phyloP scores from a whole-genome alignment of 2,329 filamentous ascomycete species.

The Diaporthe capsici region DNA sequence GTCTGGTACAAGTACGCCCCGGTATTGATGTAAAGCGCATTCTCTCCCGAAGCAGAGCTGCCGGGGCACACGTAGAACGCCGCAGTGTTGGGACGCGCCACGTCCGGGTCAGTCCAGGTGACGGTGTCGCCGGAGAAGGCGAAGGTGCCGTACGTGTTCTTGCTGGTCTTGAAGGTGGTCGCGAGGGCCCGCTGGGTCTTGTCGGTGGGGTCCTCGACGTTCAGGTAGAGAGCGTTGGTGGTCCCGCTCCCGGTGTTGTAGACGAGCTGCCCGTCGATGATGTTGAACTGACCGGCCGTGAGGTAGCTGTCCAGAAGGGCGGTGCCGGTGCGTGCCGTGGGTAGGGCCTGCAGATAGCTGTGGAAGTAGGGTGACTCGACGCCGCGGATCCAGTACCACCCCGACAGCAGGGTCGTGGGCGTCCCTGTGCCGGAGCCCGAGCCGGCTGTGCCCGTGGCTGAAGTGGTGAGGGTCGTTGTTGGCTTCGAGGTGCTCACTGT shows the following conservation, averaged over 20 bases:
- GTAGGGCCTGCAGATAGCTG: conserved; percentile 61
- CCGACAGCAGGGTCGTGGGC: conserved; percentile 58
- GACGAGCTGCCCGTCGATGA: conserved; percentile 65
- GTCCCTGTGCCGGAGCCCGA: conserved; percentile 29
- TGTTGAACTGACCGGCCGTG: conserved; percentile 68
- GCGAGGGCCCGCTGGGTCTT: conserved; percentile 60
- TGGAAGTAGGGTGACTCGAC: conserved; percentile 68
- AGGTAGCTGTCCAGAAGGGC: conserved; percentile 62
- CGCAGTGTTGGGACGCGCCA: conserved; percentile 63
- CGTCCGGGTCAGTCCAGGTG: conserved; percentile 61
- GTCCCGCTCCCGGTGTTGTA: conserved; percentile 55
- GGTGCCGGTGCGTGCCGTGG: conserved; percentile 54
- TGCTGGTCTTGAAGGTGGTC: conserved; percentile 61
- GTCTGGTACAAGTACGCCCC: conserved; percentile 69
- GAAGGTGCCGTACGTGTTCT: conserved; percentile 67
- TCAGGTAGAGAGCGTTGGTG: conserved; percentile 54
- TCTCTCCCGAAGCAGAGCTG: conserved; percentile 46
- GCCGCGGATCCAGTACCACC: conserved; percentile 68
- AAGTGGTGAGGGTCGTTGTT: conserved; percentile 35
- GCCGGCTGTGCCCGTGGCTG: conserved; percentile 30
- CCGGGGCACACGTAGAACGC: conserved; percentile 67
- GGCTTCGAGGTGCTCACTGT: conserved; percentile 22
- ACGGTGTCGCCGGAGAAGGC: conserved; percentile 67
- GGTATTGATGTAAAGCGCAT: conserved; percentile 66
- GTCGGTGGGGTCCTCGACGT: conserved; percentile 58